phyloP scores from a whole-genome alignment of 768 basidiomycete genomes.

The Boletus huronensis region DNA sequence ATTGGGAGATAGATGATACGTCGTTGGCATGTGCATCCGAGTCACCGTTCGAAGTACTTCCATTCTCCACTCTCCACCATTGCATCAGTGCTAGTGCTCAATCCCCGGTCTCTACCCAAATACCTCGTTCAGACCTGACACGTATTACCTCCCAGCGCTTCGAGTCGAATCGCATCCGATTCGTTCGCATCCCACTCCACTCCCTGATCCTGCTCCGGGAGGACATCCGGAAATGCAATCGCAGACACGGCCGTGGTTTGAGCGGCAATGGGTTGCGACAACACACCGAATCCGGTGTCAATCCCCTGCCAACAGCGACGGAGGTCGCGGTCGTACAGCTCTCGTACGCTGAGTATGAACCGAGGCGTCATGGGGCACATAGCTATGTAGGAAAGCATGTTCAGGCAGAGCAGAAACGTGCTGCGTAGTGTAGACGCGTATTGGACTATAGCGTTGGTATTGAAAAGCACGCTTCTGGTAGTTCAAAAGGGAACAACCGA shows the following conservation, averaged over 20 bases:
- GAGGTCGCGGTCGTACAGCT: not conserved
- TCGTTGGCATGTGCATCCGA: not conserved
- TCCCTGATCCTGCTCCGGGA: not conserved
- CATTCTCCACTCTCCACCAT: not conserved
- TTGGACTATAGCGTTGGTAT: not conserved
- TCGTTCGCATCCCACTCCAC: not conserved
- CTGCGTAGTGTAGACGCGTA: not conserved
- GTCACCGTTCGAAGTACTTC: not conserved
- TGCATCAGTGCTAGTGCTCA: too few species aligned
- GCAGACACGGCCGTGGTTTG: not conserved
- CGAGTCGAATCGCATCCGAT: not conserved
- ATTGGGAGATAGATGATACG: not conserved
- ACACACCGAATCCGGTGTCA: conserved; percentile 4
- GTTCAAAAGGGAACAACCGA: too few species aligned
- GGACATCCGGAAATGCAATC: not conserved
- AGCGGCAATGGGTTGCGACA: not conserved
- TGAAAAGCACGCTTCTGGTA: not conserved
- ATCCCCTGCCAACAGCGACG: not conserved
- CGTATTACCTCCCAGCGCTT: too few species aligned
- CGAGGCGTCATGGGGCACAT: not conserved
- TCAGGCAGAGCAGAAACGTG: not conserved
- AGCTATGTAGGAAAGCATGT: not conserved
- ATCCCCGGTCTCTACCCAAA: not conserved
- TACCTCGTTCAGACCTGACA: too few species aligned
- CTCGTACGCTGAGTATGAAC: conserved; percentile 11